Base-by-base conservation (phyloP, 768 basidiomycete genomes). In the Pholiota conissans region DNA sequence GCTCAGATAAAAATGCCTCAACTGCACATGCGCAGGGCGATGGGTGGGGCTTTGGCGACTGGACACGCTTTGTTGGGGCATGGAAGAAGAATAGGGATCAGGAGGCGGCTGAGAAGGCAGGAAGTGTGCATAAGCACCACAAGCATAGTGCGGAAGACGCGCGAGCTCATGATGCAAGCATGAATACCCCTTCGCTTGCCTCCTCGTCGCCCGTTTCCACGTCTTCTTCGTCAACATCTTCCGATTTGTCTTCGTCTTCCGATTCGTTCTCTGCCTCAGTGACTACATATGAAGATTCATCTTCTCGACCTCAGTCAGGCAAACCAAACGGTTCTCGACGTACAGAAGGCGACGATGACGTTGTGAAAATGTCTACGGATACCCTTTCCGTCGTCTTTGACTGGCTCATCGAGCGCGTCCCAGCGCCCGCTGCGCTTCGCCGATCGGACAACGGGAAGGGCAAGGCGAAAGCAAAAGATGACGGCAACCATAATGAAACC, bases 351-450 rank as follows among this genome's bases (percentile, higher is more conserved):
- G 64, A 62, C 11, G 64, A 65, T 24, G 48, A 55, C 18, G 42
- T 61, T 27, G 56, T 91, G 57, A 85, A 80, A 67, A 76, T 82
- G 2, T 87, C 89, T 26, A 87, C 89, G 3, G 89, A 89, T 57
- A 85, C 83, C 62, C 71, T 92, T 4, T 90, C 88, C 2, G 82
- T 80, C 3, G 88, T 91, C 28, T 82, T 93, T 61, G 90, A 91
- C 67, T 92, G 90, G 90, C 71, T 92, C 18, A 80, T 86, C 24
- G 90, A 93, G 28, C 85, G 86, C 63, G 84, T 87, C 14, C 86
- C 87, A 2, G 66, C 74, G 0, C 63, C 76, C 1, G 61, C 61
- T 45, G 56, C 50, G 34, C n/a, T 49, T 46, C 10, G 37, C 37
- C 26, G 39, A 40, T 45, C 45, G 22, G 56, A 49, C 29, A 53